Base-by-base conservation (phyloP, 2,329 filamentous ascomycete species). In the Harringtonia aguacate region DNA sequence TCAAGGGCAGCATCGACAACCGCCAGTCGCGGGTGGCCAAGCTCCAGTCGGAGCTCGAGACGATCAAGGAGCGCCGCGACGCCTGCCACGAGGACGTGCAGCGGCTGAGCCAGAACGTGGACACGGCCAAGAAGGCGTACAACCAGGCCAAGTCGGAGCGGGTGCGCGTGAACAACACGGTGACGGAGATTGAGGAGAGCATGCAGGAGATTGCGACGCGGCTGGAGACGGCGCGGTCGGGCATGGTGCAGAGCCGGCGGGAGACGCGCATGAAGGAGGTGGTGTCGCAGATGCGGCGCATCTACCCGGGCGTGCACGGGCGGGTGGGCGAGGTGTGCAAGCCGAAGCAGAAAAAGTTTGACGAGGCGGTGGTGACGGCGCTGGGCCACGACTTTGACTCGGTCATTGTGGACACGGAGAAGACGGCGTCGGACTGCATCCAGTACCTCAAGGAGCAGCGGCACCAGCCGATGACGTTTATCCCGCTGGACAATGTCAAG, bases 401-500 rank as follows among this genome's bases (percentile, higher is more conserved):
- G 0, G 84, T 98, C 36, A 80, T 98, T 39, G 90, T 97, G 10
- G 92, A 98, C 55, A 90, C 87, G 2, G 88, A 97, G 62, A 94
- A 92, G 65, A 92, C 86, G 1, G 92, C 86, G 24, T 82, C 88
- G 47, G 88, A 95, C 54, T 98, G 92, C 60, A 92, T 98, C 45
- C 80, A 92, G 53, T 94, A 95, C 56, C 76, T 98, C 46, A 92
- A 92, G 54, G 87, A 95, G 51, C 86, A 95, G 58, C 81, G 86
- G 45, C 81, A 85, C 43, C 77, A 84, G 8, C 86, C 89, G 46
- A 86, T 92, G 64, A 95, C 87, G 1, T 97, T 98, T 61, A 89
- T 97, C 50, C 92, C 92, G 1, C 73, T 98, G 17, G 92, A 98
- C 68, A 95, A 94, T 42, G 95, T 98, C 61, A 94, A 97, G 57